These are phyloP conservation scores for Colletotrichum neosansevieriae DNA, from an alignment of 2,329 filamentous ascomycete species.

Conservation along the genomic window DNA sequence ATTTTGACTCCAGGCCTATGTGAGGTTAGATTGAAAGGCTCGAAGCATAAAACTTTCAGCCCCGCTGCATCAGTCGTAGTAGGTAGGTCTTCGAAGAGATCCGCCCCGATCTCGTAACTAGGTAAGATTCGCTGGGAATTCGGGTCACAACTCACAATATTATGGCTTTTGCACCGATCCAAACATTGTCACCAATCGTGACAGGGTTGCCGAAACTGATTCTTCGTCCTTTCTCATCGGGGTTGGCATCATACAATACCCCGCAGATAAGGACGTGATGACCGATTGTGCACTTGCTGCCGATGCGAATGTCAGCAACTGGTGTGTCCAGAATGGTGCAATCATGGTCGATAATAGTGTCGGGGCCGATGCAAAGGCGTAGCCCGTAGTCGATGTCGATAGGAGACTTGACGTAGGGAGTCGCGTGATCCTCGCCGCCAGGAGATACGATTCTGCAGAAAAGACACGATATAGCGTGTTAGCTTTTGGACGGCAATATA, in stretches of 20 bases:
- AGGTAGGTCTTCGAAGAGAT: too few species aligned
- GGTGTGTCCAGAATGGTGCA: conserved; percentile 52
- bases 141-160: conserved; percentile 47
- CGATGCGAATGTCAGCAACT: conserved; percentile 50
- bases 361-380: conserved; percentile 47
- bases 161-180: conserved; percentile 52
- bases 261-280: conserved; percentile 48
- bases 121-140: neutral
- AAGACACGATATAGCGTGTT: neutral
- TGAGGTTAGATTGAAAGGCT: neutral
- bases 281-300: conserved; percentile 48
- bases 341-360: conserved; percentile 49
- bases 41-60: too few species aligned
- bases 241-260: conserved; percentile 46
- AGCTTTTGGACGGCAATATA: neutral
- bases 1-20: conserved; percentile 44
- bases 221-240: conserved; percentile 42
- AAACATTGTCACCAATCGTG: conserved; percentile 53
- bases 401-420: conserved; percentile 45
- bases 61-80: too few species aligned
- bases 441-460: neutral
- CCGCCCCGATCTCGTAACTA: too few species aligned
- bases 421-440: conserved; percentile 14
- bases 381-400: conserved; percentile 50
- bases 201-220: conserved; percentile 48